Base-by-base conservation (phyloP, 1,284 basidiomycete species). In the Microbotryomycetes sp. region DNA sequence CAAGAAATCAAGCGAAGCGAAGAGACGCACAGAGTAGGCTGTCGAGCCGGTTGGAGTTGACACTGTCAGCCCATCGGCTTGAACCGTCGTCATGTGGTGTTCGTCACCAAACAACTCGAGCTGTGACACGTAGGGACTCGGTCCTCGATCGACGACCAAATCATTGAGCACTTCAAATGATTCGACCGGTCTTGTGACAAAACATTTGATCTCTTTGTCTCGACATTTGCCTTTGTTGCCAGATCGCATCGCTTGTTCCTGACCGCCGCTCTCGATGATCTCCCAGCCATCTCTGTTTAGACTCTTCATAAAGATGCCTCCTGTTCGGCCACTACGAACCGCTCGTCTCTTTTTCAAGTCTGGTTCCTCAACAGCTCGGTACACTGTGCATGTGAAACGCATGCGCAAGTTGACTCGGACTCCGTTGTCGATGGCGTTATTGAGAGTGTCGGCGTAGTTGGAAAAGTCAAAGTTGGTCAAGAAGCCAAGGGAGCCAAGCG, bases 31-130 rank as follows among this genome's bases (percentile, higher is more conserved):
- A 15, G 92, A 97, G 77, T 99, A 99, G 3, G 96, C 96, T 2
- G 96, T 99, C 0, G 94, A 97, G 9, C 94, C 94, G 0, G 94
- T 98, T 1, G 94, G 94, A 0, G 94, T 99, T 2, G 96, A 89
- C 16, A 98, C 88, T 31, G 89, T 93, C 28, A 99, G 79, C 3
- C 96, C 96, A 74, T 99, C 96, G 0, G 94, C 96, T 78, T 98
- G 96, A 1, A 97, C 96, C 0, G 96, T 99, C 0, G 96, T 99
- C 82, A 99, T 86, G 79, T 98, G 96, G 75, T 97, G 91, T 71
- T 99, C 94, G 73, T 99, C 96, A 92, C 94, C 94, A 72, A 98
- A 99, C 16, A 99, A 81, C 77, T 99, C 96, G 62, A 99, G 80
- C 72, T 93, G 80, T 72, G 89, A 93, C 74, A 99, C 93, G 76